A percentile compares a stretch with the other conserved stretches of the same genome.
phyloP scores from a whole-genome alignment of 2,329 filamentous ascomycete genomes.

The Fusarium kyushuense region DNA sequence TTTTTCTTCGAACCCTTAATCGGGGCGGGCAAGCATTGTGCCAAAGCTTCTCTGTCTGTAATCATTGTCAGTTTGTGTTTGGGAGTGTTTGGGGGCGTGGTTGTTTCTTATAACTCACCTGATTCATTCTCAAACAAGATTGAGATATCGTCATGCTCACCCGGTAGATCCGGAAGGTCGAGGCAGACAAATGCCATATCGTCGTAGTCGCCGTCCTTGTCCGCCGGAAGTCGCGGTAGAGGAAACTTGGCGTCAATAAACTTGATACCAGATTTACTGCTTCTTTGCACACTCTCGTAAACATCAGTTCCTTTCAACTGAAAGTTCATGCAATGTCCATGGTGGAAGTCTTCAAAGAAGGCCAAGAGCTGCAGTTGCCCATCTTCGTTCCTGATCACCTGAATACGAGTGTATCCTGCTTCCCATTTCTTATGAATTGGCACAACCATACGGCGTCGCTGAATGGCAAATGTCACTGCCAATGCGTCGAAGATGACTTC shows the following conservation, averaged over 20 bases:
- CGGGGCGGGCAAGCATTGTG: constrained; percentile 66
- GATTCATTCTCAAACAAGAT: constrained; percentile 84
- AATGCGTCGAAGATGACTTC: constrained; percentile 79
- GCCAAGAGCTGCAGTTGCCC: constrained; percentile 80
- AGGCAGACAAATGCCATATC: constrained; percentile 83
- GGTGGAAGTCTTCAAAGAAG: constrained; percentile 89
- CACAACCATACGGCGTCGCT: constrained; percentile 87
- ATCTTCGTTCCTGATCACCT: constrained; percentile 78
- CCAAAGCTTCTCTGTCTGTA: constrained; percentile 67
- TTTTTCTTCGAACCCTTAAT: constrained; percentile 61
- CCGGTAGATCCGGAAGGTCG: constrained; percentile 88
- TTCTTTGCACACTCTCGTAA: constrained; percentile 76
- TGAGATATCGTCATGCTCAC: constrained; percentile 91
- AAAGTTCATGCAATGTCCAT: constrained; percentile 91
- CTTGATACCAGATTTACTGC: constrained; percentile 77
- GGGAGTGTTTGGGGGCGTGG: too few relatives aligned
- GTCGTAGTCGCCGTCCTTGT: constrained; percentile 63
- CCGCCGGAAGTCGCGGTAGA: constrained; percentile 72
- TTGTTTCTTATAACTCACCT: constrained; percentile 66
- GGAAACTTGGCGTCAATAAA: constrained; percentile 93
- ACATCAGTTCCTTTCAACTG: constrained; percentile 85
- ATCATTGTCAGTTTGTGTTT: constrained; percentile 37
- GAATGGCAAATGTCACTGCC: constrained; percentile 82
- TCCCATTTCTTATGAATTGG: constrained; percentile 97
- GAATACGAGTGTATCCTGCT: constrained; percentile 80